Evolutionary conservation across 2,329 filamentous ascomycete genomes (phyloP).

Genomic region (Cercospora brassicicola): DNA sequence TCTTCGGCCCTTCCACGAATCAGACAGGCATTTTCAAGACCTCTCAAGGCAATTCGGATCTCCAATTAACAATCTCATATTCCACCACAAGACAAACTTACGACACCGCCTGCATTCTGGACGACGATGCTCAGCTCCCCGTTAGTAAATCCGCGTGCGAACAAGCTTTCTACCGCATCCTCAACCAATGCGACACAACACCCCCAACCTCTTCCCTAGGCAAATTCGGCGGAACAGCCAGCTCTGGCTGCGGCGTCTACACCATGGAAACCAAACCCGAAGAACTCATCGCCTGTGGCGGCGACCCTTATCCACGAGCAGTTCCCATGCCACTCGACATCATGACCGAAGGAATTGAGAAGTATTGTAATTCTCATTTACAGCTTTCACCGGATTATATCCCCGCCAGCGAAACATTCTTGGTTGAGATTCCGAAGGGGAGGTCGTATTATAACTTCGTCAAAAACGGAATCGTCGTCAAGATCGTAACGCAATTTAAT

Average conservation of each 20-base stretch:
- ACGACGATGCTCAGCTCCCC: not conserved
- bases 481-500: slow-evolving; percentile 19
- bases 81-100: slow-evolving; percentile 2
- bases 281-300: slow-evolving; percentile 20
- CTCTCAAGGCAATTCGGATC: slow-evolving; percentile 16
- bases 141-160: slow-evolving; percentile 11
- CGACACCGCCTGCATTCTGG: slow-evolving; percentile 5
- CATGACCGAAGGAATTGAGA: slow-evolving; percentile 12
- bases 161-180: slow-evolving; percentile 17
- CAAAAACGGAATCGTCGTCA: not conserved
- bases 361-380: slow-evolving; percentile 15
- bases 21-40: slow-evolving; percentile 16
- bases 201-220: not conserved
- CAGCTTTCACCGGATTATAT: slow-evolving; percentile 13
- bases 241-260: slow-evolving; percentile 15
- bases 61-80: slow-evolving; percentile 14
- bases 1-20: not conserved
- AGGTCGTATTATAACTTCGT: slow-evolving; percentile 16
- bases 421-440: slow-evolving; percentile 9
- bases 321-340: not conserved
- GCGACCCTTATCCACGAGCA: slow-evolving; percentile 16
- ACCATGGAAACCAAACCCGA: slow-evolving; percentile 8
- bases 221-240: slow-evolving; percentile 15
- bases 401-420: slow-evolving; percentile 1
- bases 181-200: slow-evolving; percentile 16